These are phyloP conservation scores for Gynostemma pentaphyllum DNA, from an alignment of 306 rosid species.

Conservation along the genomic window DNA sequence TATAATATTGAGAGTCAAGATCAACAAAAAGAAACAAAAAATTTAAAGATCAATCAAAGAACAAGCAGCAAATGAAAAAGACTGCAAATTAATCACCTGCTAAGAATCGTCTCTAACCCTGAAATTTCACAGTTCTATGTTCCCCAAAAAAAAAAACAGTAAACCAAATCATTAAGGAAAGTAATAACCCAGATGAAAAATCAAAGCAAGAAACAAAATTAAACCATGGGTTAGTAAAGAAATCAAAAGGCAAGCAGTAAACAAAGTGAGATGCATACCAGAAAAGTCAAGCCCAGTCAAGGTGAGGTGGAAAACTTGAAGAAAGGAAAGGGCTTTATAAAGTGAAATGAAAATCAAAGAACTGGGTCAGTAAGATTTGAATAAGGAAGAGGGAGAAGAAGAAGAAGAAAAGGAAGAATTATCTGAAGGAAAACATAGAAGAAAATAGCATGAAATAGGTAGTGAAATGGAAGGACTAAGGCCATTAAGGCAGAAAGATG, in stretches of 20 bases:
- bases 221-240: not conserved
- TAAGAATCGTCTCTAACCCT: not conserved
- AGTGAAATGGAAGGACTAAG: not conserved
- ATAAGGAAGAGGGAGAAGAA: not conserved
- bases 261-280: constrained; percentile 15
- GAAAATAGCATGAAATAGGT: not conserved
- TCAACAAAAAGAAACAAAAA: not conserved
- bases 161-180: not conserved
- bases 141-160: not conserved
- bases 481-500: constrained; percentile 6
- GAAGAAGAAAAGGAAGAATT: not conserved
- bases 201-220: not conserved
- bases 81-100: not conserved
- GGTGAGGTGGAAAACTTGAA: constrained; percentile 26
- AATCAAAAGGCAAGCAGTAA: not conserved
- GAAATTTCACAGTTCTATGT: not conserved
- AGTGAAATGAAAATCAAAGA: constrained; percentile 21
- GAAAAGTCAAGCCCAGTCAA: constrained; percentile 19
- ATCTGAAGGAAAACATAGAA: constrained; percentile 2
- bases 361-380: not conserved
- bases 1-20: too few relatives aligned
- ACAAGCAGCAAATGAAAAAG: not conserved
- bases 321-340: constrained; percentile 17
- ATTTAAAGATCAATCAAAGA: not conserved
- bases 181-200: not conserved